Evolutionary conservation across 2,329 filamentous ascomycete species (phyloP).

Genomic region (Cucurbitaria berberidis): DNA sequence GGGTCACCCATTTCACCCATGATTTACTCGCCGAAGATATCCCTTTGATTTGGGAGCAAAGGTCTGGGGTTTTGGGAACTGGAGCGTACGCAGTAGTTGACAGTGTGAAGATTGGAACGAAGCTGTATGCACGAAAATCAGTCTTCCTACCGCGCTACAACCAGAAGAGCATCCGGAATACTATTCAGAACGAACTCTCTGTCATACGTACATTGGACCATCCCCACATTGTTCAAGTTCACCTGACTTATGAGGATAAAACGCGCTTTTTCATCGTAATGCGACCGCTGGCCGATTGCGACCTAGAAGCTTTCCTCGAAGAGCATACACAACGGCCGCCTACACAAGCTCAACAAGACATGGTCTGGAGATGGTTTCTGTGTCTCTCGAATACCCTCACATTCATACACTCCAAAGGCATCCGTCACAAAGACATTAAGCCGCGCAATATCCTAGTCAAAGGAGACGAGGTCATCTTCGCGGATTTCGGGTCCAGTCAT

Average conservation of each 20-base stretch:
- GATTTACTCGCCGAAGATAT: constrained; percentile 1
- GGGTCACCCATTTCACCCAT: constrained; percentile 3
- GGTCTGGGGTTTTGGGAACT: constrained; percentile 13
- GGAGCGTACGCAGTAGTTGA: constrained; percentile 21
- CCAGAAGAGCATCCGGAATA: constrained; percentile 8
- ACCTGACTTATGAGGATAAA: constrained; percentile 23
- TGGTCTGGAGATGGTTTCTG: constrained; percentile 17
- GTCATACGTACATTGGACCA: constrained; percentile 13
- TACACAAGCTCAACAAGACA: background rate
- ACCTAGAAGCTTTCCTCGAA: constrained; percentile 19
- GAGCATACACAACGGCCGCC: background rate
- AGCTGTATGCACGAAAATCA: constrained; percentile 19
- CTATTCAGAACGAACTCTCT: constrained; percentile 21
- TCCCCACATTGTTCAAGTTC: constrained; percentile 20
- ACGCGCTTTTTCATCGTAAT: constrained; percentile 21
- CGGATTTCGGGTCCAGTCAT: constrained; percentile 27
- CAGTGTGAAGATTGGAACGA: constrained; percentile 10
- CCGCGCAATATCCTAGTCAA: constrained; percentile 26
- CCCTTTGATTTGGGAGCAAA: constrained; percentile 3
- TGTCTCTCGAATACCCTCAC: constrained; percentile 21
- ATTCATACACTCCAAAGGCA: constrained; percentile 20
- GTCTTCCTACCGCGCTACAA: constrained; percentile 18
- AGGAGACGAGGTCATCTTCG: constrained; percentile 17
- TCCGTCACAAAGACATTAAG: constrained; percentile 32
- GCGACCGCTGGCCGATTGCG: constrained; percentile 18